phyloP scores from a whole-genome alignment of 139 green algal genomes.

The Eudorina sp. region DNA sequence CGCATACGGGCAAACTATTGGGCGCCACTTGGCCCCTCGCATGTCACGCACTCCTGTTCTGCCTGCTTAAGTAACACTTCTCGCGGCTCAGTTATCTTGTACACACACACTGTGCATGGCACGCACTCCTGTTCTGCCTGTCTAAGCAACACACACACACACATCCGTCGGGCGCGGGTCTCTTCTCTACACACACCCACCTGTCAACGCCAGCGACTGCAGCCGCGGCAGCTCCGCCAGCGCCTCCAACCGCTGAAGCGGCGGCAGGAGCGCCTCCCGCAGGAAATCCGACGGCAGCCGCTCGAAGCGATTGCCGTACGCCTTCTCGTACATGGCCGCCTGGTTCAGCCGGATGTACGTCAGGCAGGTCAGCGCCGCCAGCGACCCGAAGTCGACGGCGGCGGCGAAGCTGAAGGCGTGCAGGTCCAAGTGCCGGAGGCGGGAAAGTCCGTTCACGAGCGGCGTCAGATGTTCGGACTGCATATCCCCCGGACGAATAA shows the following conservation, averaged over 20 bases:
- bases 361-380: neutral
- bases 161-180: too few relatives aligned
- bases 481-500: neutral
- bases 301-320: slow-evolving; percentile 16
- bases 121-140: too few relatives aligned
- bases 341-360: slow-evolving; percentile 24
- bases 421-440: slow-evolving; percentile 19
- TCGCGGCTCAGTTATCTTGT: too few relatives aligned
- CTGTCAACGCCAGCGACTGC: slow-evolving; percentile 23
- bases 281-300: slow-evolving; percentile 19
- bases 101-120: too few relatives aligned
- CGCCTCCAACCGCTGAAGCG: neutral
- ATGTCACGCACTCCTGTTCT: too few relatives aligned
- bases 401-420: neutral
- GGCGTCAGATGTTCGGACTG: neutral
- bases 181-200: neutral
- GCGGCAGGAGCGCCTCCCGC: neutral
- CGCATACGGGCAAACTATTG: too few relatives aligned
- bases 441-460: neutral
- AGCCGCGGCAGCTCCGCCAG: slow-evolving; percentile 27
- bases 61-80: too few relatives aligned
- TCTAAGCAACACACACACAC: too few relatives aligned
- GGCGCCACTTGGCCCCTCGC: too few relatives aligned
- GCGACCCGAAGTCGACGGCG: neutral
- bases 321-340: neutral